Evolutionary conservation across 2,329 filamentous ascomycete genomes (phyloP), one percentile per base, ranked within the genome.

Genomic region (Dactylonectria estremocensis): DNA sequence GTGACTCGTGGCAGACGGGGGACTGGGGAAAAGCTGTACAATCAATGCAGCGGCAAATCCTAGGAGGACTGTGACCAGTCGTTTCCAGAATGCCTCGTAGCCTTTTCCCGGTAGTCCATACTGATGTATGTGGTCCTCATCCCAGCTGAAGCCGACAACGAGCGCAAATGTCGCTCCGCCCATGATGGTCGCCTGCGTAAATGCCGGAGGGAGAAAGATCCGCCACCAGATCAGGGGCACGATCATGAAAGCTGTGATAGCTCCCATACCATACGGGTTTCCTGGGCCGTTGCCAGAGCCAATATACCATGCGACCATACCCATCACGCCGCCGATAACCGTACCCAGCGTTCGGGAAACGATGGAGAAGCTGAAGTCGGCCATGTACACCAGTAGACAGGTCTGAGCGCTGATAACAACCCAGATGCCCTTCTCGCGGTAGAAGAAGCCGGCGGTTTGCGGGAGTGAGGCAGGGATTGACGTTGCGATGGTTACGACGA

Each of bases 331-430:
- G 35, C 63, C 63, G 31, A 56, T 8, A 14, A 65, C 13, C n/a
- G 63, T 65, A 13, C 63, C 56, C 20, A 55, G 14, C 2, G 31
- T 33, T 45, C 63, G 16, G 3, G 69, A 48, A 5, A 72, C 35
- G 1, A 68, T 64, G 2, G 69, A 68, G 9, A 66, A 68, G 0
- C 65, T 52, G 1, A 72, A 61, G 11, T 72, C 70, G 2, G 70
- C 68, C 40, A 69, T 72, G 13, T 70, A 72, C 1, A 70, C 69
- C 1, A 69, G 59, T 14, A 72, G 56, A 3, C 68, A 57, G 52
- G 72, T 61, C n/a, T 72, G 70, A 0, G 67, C 57, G 69, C 72
- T 72, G 18, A 72, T 72, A 11, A 72, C 40, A 49, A 70, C 70
- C 70, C 70, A 72, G 2, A 72, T 1, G 1, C 67, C 70, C 33